Evolutionary conservation across 495 filamentous ascomycete genomes (phyloP).

Genomic region (Xylaria nigripes): DNA sequence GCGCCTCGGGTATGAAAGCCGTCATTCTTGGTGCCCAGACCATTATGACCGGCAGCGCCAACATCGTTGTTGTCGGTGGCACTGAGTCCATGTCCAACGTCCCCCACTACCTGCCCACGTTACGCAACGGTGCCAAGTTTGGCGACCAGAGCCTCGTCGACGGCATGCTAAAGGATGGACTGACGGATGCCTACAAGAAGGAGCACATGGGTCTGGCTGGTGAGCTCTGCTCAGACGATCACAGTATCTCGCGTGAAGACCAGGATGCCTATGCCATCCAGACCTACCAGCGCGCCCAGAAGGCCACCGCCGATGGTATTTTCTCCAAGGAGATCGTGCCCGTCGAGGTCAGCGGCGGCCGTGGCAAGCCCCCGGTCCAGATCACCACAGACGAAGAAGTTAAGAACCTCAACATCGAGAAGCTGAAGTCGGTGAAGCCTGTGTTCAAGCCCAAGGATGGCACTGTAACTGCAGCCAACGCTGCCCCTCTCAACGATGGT

Average conservation of each 20-base stretch:
- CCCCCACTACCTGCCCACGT: slow-evolving; percentile 87
- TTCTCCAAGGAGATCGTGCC: slow-evolving; percentile 85
- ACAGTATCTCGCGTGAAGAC: slow-evolving; percentile 68
- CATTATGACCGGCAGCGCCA: slow-evolving; percentile 89
- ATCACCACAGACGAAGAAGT: slow-evolving; percentile 89
- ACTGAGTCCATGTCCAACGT: slow-evolving; percentile 96
- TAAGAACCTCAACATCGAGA: slow-evolving; percentile 92
- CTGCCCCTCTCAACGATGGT: slow-evolving; percentile 90
- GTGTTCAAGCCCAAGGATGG: slow-evolving; percentile 75
- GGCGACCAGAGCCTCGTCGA: slow-evolving; percentile 81
- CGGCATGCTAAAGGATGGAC: slow-evolving; percentile 83
- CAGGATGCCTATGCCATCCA: slow-evolving; percentile 93
- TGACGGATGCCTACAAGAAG: slow-evolving; percentile 85
- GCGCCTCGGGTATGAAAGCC: slow-evolving; percentile 87
- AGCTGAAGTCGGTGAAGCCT: slow-evolving; percentile 75
- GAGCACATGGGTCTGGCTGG: slow-evolving; percentile 90
- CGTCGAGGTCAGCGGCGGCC: slow-evolving; percentile 75
- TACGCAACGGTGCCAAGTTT: slow-evolving; percentile 81
- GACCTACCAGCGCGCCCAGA: slow-evolving; percentile 84
- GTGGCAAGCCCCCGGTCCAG: slow-evolving; percentile 77
- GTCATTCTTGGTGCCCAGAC: slow-evolving; percentile 92
- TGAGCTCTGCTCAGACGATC: slow-evolving; percentile 84
- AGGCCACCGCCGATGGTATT: slow-evolving; percentile 65
- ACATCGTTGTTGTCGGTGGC: slow-evolving; percentile 84
- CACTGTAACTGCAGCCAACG: slow-evolving; percentile 96